Base-by-base conservation (phyloP, 768 basidiomycete genomes). In the Fistulinella prunicolor region DNA sequence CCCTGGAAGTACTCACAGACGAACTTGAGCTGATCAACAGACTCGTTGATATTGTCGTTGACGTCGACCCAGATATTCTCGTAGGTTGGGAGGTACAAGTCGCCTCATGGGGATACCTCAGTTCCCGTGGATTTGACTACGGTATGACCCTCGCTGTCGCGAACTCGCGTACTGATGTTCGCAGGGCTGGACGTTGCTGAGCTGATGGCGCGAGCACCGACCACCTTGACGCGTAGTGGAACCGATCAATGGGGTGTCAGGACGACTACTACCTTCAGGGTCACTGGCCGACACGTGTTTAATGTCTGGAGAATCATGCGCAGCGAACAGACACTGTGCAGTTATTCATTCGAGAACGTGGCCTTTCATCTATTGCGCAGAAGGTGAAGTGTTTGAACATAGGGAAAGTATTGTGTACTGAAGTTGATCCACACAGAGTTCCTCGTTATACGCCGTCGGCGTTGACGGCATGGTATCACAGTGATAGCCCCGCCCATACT, bases 251-350 rank as follows among this genome's bases (percentile, higher is more conserved):
- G 92, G 88, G 82, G 79, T 8, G 65, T 75, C 44, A 77, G 80
- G 41, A 85, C 87, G 52, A 82, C 84, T 3, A 86, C 93, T 2
- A 89, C 85, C 2, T 86, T 99, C 67, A 85, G 82, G 52, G 83
- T 94, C 32, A 73, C 78, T 19, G 96, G 96, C 0, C 77, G 96
- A 16, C 94, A 99, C 62, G 86, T 95, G 28, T 73, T 99, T 39
- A 96, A 98, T 56, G 68, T 91, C 13, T 97, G 94, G 94, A 76
- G 94, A 46, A 81, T 97, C 43, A 89, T 97, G 79, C 83, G 92
- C 28, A 80, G 82, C 1, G 95, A 98, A 58, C 79, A 83, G 50
- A 82, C 76, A 17, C 68, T 97, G 45, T 79, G 76, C 29, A 82
- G 79, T 50, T 94, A 98, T 66, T 83, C 89, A 0, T 86, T 98